Conservation (phyloP, 352 stramenopile genomes). For the Phytophthora multivora region DNA sequence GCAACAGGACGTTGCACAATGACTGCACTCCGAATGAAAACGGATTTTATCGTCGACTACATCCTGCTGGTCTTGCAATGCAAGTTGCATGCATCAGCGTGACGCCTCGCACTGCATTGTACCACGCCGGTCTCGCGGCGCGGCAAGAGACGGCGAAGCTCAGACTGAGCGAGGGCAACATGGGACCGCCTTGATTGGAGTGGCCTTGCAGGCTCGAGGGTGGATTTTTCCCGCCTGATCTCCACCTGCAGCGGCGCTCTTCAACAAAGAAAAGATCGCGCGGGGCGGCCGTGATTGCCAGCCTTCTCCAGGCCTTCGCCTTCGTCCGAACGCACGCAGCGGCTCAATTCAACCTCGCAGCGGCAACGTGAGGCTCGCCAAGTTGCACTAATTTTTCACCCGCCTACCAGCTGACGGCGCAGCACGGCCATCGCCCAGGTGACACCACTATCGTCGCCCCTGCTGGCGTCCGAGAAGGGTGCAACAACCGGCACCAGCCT, state of each 20-base stretch:
- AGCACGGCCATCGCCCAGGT: conserved; percentile 11
- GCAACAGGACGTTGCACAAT: conserved; percentile 13
- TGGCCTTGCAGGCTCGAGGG: neutral
- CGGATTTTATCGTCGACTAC: conserved; percentile 26
- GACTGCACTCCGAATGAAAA: conserved; percentile 13
- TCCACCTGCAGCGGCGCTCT: conserved; percentile 1
- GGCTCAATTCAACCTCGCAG: conserved; percentile 2
- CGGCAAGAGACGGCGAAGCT: conserved; percentile 15
- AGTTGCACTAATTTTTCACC: conserved; percentile 25
- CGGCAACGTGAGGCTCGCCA: conserved; percentile 3
- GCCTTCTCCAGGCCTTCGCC: neutral
- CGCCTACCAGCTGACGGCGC: conserved; percentile 21
- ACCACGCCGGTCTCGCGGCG: conserved; percentile 14
- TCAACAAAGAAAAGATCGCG: conserved; percentile 22
- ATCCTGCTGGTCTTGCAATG: conserved; percentile 7
- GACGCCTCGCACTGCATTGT: conserved; percentile 5
- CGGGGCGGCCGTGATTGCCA: conserved; percentile 2
- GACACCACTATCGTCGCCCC: conserved; percentile 24
- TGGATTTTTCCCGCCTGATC: conserved; percentile 13
- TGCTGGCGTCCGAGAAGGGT: conserved; percentile 27
- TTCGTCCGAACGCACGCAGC: neutral
- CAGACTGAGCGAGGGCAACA: neutral
- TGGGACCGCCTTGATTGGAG: neutral
- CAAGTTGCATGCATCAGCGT: neutral
- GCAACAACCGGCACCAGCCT: conserved; percentile 21